Evolutionary conservation across 1,139 yeast species (phyloP), one percentile per base, ranked within the genome.

Genomic region (Geotrichum aggregatum): DNA sequence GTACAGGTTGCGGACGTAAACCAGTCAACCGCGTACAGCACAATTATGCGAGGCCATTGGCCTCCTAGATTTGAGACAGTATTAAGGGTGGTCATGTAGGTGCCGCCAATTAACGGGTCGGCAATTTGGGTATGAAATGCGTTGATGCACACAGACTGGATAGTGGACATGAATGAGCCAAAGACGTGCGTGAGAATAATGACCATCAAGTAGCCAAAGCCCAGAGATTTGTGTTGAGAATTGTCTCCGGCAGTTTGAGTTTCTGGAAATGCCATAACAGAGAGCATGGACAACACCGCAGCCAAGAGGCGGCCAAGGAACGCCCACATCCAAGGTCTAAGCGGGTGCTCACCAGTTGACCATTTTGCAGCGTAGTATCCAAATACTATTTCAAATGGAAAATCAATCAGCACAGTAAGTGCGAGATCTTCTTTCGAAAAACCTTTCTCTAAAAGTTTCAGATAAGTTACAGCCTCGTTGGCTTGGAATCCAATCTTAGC

Each of bases 321-420:
- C 0, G 95, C 98, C 66, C 78, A 76, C 61, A 91, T 67, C 98
- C 98, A 92, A 0, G 98, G 98, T 45, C 76, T 77, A 52, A 92
- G 74, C 0, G 96, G 78, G 21, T 77, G 70, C 45, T 76, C 72
- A 0, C 94, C 92, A 0, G 83, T 78, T 0, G 96, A 87, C 97
- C 97, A 89, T 62, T 89, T 81, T 3, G 96, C 98, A 1, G 96
- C 96, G 63, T 89, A 91, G 66, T 89, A 92, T 0, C 98, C 98
- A 70, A 92, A 91, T 2, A 92, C 71, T 67, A 92, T 84, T 67
- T 94, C 98, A 69, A 92, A 89, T 6, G 99, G 99, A 69, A 92
- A 92, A 66, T 92, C 97, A 49, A 94, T 87, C 50, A 92, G 71
- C 0, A 92, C 98, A 0, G 97, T 87, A n/a, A 92, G 79, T 1